phyloP scores from a whole-genome alignment of 2,329 filamentous ascomycete genomes.

The Scorias spongiosa region DNA sequence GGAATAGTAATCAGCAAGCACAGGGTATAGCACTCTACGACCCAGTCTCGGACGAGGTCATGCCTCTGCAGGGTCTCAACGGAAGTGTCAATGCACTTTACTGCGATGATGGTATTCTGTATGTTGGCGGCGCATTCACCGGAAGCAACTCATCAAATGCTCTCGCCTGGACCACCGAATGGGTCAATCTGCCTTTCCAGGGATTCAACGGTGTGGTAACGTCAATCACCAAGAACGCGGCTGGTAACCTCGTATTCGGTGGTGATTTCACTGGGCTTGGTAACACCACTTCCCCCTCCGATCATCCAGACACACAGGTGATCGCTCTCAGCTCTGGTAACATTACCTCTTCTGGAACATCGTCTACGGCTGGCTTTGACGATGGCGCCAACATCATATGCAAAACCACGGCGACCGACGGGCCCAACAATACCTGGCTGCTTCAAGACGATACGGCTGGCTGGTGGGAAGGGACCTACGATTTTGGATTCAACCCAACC shows the following conservation, averaged over 20 bases:
- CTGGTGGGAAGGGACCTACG: constrained; percentile 70
- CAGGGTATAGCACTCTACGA: constrained; percentile 71
- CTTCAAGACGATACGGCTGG: constrained; percentile 60
- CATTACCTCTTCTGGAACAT: constrained; percentile 51
- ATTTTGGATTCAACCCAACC: constrained; percentile 72
- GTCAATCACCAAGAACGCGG: constrained; percentile 64
- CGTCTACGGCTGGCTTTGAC: constrained; percentile 47
- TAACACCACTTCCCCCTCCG: constrained; percentile 52
- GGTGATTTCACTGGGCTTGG: constrained; percentile 79
- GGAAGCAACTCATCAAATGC: constrained; percentile 76
- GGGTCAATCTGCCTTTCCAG: constrained; percentile 71
- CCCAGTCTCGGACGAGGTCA: constrained; percentile 52
- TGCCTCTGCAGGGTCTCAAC: constrained; percentile 61
- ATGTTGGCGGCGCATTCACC: constrained; percentile 76
- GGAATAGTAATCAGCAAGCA: constrained; percentile 47
- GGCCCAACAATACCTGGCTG: constrained; percentile 67
- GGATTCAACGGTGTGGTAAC: constrained; percentile 89
- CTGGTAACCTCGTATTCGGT: constrained; percentile 81
- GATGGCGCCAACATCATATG: constrained; percentile 75
- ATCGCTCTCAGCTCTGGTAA: constrained; percentile 73
- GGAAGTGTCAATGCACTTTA: constrained; percentile 70
- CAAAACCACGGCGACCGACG: constrained; percentile 51
- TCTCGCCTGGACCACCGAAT: constrained; percentile 63
- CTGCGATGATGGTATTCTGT: constrained; percentile 77
- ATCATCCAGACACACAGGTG: constrained; percentile 55